phyloP scores from a whole-genome alignment of 768 basidiomycete genomes.

The Hydnomerulius pinastri region DNA sequence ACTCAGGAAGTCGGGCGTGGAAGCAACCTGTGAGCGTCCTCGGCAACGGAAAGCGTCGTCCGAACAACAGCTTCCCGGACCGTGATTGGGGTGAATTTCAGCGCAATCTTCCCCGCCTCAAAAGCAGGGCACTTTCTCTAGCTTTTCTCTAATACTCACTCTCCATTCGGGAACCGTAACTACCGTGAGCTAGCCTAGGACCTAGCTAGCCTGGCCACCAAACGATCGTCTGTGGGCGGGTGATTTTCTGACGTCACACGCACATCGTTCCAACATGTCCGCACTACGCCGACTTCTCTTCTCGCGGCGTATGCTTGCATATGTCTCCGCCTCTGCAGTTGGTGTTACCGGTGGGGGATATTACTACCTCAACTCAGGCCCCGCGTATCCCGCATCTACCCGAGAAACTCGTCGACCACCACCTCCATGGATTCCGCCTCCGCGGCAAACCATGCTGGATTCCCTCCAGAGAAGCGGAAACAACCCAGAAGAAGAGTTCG shows the following conservation, averaged over 20 bases:
- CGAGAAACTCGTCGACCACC: constrained; percentile 71
- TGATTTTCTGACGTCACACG: not conserved
- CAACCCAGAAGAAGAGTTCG: constrained; percentile 59
- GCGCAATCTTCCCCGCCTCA: not conserved
- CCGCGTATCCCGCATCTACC: constrained; percentile 63
- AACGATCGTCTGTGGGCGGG: constrained; percentile 5
- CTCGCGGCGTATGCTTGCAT: constrained; percentile 56
- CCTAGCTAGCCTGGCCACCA: not conserved
- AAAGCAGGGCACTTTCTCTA: not conserved
- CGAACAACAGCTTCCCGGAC: not conserved
- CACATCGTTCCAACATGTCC: constrained; percentile 3
- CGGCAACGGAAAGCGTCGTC: not conserved
- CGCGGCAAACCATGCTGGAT: constrained; percentile 64
- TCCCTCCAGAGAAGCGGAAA: constrained; percentile 37
- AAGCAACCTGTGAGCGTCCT: not conserved
- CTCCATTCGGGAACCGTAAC: not conserved
- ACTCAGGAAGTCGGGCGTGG: not conserved
- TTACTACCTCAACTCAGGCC: constrained; percentile 74
- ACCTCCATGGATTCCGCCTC: constrained; percentile 77
- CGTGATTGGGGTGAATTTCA: not conserved
- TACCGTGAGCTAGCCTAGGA: not conserved
- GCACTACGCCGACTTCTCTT: constrained; percentile 37
- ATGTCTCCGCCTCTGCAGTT: constrained; percentile 53
- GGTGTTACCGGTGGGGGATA: constrained; percentile 61
- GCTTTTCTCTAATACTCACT: no score